Base-by-base conservation (phyloP, 345 rosid species). In the Acer yangbiense region DNA sequence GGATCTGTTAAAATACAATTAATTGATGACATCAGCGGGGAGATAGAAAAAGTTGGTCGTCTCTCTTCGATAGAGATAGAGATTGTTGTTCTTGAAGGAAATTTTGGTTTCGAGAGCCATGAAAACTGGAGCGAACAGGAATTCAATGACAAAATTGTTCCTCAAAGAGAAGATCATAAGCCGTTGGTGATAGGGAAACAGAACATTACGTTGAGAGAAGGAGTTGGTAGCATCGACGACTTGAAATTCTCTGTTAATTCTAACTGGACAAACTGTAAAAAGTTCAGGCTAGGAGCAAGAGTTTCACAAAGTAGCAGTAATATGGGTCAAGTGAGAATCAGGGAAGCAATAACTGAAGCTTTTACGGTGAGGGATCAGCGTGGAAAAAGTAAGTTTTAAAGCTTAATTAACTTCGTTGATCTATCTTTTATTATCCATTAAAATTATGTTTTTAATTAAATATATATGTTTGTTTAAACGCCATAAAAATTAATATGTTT, bases 261-360 rank as follows among this genome's bases (percentile, higher is more conserved):
- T 35, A 35, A 6, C 0, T 4, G 39, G 39, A 95, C 74, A 95
- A 87, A 94, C n/a, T 92, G 97, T 64, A 7, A 95, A 41, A 88
- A 77, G 76, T 95, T 95, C 83, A 84, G 93, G 80, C 57, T 95
- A 74, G 98, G 97, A 44, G 99, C 90, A 71, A 86, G 76, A 58
- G 61, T 83, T 10, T 41, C 77, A 64, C 86, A 78, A 57, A 90
- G 68, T 18, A 25, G n/a, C 65, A 55, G 81, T 35, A 4, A 35
- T 11, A 35, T 35, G 39, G 82, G 76, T 58, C 93, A 80, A 68
- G 82, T 81, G 20, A 75, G 77, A 76, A 66, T 91, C 17, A 77
- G 81, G 65, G 98, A 91, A 78, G 98, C 90, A 9, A 82, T 78
- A 71, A 95, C 95, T n/a, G 82, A 85, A 74, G 87, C 92, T 6